phyloP scores from a whole-genome alignment of 2,329 filamentous ascomycete species.

The Diaporthe vaccinii region DNA sequence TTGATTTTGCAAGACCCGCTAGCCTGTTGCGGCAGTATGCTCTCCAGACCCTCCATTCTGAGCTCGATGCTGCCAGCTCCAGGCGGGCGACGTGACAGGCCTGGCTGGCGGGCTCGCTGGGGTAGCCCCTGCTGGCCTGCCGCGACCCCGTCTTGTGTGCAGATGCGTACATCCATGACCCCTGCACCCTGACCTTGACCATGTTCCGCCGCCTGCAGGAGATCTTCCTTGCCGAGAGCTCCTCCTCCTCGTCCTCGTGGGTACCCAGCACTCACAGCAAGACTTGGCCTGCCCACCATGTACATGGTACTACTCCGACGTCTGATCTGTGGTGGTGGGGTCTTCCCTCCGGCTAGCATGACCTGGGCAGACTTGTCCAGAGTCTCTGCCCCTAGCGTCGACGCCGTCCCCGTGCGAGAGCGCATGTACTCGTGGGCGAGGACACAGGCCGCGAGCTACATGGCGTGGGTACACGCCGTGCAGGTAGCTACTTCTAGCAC shows the following conservation, averaged over 20 bases:
- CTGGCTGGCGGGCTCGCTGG: slow-evolving; percentile 2
- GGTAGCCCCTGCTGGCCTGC: slow-evolving; percentile 12
- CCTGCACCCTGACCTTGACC: neutral
- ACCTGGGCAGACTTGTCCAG: slow-evolving; percentile 22
- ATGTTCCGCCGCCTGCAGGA: slow-evolving; percentile 30
- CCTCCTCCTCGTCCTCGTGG: slow-evolving; percentile 10
- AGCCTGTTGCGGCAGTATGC: slow-evolving; percentile 28
- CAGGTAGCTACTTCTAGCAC: neutral
- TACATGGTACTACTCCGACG: neutral
- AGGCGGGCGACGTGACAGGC: slow-evolving; percentile 8
- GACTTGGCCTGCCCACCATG: neutral
- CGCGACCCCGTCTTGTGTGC: slow-evolving; percentile 11
- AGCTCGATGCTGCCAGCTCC: neutral
- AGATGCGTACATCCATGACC: neutral
- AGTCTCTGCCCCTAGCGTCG: slow-evolving; percentile 5
- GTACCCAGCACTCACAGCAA: neutral
- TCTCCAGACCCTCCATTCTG: neutral
- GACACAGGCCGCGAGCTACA: slow-evolving; percentile 19
- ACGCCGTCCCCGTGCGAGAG: slow-evolving; percentile 19
- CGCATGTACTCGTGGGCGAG: neutral
- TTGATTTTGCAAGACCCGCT: neutral
- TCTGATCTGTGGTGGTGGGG: slow-evolving; percentile 15
- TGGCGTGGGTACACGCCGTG: slow-evolving; percentile 3
- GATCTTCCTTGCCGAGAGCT: slow-evolving; percentile 22
- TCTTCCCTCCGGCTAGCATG: slow-evolving; percentile 3